Conservation (phyloP, 2,329 filamentous ascomycete genomes). For the Camillea tinctor region DNA sequence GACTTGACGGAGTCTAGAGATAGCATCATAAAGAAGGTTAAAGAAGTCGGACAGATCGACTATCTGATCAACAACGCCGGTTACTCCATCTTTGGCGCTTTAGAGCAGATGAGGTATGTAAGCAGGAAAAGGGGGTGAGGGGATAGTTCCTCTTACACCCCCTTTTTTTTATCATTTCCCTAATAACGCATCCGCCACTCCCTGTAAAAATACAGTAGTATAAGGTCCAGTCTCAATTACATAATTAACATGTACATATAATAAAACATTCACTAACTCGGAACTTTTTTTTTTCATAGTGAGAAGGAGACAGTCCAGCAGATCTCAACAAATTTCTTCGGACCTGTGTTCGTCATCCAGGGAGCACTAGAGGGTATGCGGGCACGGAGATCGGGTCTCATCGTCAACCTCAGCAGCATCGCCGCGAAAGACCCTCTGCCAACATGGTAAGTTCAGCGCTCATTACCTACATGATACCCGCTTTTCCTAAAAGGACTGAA, state of each 20-base stretch:
- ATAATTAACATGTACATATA: too few species aligned
- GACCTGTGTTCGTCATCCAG: conserved; percentile 28
- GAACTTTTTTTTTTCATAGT: conserved; percentile 8
- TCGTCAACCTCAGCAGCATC: conserved; percentile 31
- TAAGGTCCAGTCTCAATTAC: too few species aligned
- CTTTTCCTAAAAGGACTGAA: background rate
- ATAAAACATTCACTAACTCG: background rate
- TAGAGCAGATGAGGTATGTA: conserved; percentile 28
- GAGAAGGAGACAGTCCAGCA: conserved; percentile 26
- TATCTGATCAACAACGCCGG: conserved; percentile 32
- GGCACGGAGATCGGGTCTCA: conserved; percentile 23
- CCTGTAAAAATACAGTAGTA: too few species aligned
- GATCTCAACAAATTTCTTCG: conserved; percentile 32
- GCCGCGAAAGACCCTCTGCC: conserved; percentile 25
- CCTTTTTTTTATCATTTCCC: background rate
- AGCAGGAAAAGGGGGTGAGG: background rate
- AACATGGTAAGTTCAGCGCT: conserved; percentile 8
- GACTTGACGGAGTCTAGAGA: conserved; percentile 31
- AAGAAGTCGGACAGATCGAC: conserved; percentile 28
- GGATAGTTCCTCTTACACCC: background rate
- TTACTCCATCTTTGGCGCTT: conserved; percentile 23
- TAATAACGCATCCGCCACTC: background rate
- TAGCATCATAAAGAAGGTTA: conserved; percentile 27
- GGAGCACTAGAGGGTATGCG: conserved; percentile 30
- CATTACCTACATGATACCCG: background rate